phyloP scores from a whole-genome alignment of 2,329 filamentous ascomycete genomes.

The Teratosphaeriaceae sp. region DNA sequence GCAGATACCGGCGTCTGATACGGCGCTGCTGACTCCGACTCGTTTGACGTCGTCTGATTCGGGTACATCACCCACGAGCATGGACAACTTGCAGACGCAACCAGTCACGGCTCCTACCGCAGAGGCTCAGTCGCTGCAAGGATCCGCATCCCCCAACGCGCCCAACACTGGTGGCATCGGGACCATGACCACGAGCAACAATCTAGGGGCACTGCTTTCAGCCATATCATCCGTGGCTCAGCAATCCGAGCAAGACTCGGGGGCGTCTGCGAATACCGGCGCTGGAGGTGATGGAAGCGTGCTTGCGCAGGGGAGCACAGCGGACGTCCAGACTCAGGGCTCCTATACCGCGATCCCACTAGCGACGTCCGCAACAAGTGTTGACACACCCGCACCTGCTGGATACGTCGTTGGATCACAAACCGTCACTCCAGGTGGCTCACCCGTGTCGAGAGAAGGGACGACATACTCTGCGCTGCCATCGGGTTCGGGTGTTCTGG shows the following conservation, averaged over 20 bases:
- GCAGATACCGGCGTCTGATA: not conserved
- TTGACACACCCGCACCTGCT: not conserved
- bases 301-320: too few species aligned
- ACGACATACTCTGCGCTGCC: conserved; percentile 1
- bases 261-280: not conserved
- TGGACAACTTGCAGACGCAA: not conserved
- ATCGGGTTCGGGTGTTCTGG: not conserved
- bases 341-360: too few species aligned
- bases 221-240: not conserved
- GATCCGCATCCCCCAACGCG: not conserved
- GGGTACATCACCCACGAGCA: not conserved
- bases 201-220: not conserved
- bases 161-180: not conserved
- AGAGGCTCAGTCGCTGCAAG: not conserved
- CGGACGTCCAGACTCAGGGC: too few species aligned
- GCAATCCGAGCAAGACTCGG: not conserved
- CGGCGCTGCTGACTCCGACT: not conserved
- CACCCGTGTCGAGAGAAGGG: not conserved
- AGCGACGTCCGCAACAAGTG: too few species aligned
- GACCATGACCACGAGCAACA: not conserved
- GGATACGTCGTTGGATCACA: not conserved
- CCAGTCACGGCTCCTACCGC: not conserved
- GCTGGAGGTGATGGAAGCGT: too few species aligned
- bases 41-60: not conserved
- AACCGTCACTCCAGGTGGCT: not conserved